These are phyloP conservation scores for Kodamaea sp. DNA, from an alignment of 1,139 yeast genomes.

Conservation along the genomic window DNA sequence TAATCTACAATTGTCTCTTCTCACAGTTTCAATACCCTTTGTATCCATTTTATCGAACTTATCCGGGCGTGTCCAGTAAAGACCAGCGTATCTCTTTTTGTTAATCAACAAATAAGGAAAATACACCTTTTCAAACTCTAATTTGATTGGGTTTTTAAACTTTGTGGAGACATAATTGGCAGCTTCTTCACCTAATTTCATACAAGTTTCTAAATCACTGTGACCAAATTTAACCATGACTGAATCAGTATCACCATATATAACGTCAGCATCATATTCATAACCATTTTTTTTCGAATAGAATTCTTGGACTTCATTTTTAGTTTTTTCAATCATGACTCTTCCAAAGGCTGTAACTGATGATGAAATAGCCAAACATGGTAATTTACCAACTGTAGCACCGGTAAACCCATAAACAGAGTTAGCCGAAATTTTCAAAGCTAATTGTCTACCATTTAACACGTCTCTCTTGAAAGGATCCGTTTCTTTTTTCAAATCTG, in stretches of 20 bases:
- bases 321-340: constrained; percentile 92
- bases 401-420: constrained; percentile 99
- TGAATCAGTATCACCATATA: constrained; percentile 98
- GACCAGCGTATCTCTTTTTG: constrained; percentile 95
- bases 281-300: constrained; percentile 80
- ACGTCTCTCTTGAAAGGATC: constrained; percentile 95
- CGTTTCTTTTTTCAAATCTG: constrained; percentile 83
- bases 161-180: constrained; percentile 80
- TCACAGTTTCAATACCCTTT: constrained; percentile 95
- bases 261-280: constrained; percentile 79
- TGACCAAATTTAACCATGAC: constrained; percentile 98
- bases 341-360: constrained; percentile 96
- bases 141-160: constrained; percentile 82
- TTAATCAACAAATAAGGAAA: constrained; percentile 91
- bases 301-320: constrained; percentile 74
- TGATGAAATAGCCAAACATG: constrained; percentile 94
- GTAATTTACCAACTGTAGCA: constrained; percentile 95
- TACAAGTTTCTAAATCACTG: constrained; percentile 74
- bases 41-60: constrained; percentile 97
- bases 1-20: constrained; percentile 94
- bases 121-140: constrained; percentile 96
- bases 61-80: constrained; percentile 90
- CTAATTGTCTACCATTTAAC: constrained; percentile 94
- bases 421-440: constrained; percentile 93
- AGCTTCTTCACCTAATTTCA: constrained; percentile 92